Percentiles rank a stretch among this genome's conserved stretches.
Evolutionary conservation across 768 basidiomycete genomes (phyloP).

Genomic region (Boletus pseudo-olivaceus): DNA sequence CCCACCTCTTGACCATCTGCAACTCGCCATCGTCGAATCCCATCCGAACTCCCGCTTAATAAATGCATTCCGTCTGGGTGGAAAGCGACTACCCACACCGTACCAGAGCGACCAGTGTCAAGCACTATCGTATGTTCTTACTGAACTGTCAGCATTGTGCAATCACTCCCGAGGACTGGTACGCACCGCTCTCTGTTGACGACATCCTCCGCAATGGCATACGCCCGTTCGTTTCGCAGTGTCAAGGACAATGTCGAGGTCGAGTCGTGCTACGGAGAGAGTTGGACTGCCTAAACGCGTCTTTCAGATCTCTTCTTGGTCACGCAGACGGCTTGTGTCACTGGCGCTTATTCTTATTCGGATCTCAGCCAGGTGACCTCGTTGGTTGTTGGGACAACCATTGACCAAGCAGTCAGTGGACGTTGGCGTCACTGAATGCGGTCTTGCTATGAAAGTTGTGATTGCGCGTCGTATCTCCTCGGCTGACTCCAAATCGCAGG

Average conservation of each 20-base stretch:
- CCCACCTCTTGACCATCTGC: not conserved
- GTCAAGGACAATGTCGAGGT: not conserved
- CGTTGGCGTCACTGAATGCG: not conserved
- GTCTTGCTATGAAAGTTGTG: not conserved
- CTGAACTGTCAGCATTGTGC: not conserved
- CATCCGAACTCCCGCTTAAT: not conserved
- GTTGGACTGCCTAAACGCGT: not conserved
- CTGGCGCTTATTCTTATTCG: not conserved
- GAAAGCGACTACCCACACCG: not conserved
- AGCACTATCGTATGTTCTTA: not conserved
- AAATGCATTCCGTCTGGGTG: not conserved
- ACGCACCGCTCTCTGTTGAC: not conserved
- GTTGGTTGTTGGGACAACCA: not conserved
- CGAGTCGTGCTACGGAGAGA: not conserved
- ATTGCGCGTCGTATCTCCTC: not conserved
- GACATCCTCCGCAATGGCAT: not conserved
- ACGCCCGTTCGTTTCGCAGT: not conserved
- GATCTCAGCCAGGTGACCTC: no score
- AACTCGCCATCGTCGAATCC: not conserved
- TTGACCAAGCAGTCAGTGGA: not conserved
- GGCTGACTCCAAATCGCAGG: not conserved
- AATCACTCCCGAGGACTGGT: not conserved
- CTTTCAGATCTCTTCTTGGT: not conserved
- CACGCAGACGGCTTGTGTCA: not conserved
- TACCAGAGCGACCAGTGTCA: not conserved